Evolutionary conservation across 371 early-diverging fungal genomes (phyloP), one percentile per base, ranked within the genome.

Genomic region (Apophysomyces trapeziformis): DNA sequence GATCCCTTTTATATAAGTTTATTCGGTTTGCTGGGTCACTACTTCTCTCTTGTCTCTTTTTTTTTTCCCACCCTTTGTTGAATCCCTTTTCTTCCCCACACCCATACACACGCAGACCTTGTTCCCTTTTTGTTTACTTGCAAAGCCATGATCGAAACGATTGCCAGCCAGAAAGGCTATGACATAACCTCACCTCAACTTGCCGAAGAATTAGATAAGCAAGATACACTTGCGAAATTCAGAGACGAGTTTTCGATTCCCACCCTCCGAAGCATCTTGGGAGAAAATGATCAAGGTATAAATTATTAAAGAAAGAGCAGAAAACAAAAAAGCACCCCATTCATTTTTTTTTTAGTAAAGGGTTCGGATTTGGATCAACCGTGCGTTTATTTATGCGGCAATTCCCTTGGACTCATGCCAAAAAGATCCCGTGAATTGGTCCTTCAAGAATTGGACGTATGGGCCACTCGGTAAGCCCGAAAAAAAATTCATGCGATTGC

Each of bases 321-420:
- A 26, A 26, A 26, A 3, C 1, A 26, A 26, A 3, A 21, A 21
- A 21, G 21, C 0, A 26, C 32, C 26, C 26, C 26, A 26, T 26
- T 26, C 32, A 26, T 26, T 26, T 26, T 26, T 56, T 36, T 36
- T 18, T 6, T 57, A 73, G 68, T 67, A 39, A 63, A 38, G 1
- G 67, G 72, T n/a, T 11, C 39, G 9, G 67, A 74, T 12, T 60
- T 78, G 63, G 82, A 85, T 38, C 76, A 82, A 32, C 69, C 80
- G 12, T 87, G 85, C 60, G 79, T 89, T 13, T 98, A 98, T 75
- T 81, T 98, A 56, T 93, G 95, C 73, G 97, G 97, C 37, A 97
- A 97, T 78, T 96, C 96, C 1, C 84, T 98, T 18, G 98, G 99
- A 7, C 83, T 97, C 60, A 83, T 92, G 79, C 97, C 98, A 32